Percentiles rank a stretch among this genome's conserved stretches.
Conservation (phyloP, 208 protist species). For the Leptomonas seymouri region DNA sequence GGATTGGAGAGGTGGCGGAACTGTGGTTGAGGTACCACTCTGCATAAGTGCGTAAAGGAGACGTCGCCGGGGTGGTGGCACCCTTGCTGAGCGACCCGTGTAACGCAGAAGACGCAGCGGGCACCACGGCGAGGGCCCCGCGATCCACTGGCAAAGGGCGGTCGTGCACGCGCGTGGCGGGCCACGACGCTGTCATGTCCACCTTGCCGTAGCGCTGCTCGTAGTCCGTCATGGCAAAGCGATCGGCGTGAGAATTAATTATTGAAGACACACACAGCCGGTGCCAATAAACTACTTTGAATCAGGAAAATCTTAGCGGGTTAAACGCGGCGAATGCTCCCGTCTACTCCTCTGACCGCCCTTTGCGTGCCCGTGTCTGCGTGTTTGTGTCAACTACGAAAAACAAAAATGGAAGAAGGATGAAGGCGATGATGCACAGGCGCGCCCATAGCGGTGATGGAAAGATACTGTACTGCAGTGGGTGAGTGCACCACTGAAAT, state of each 20-base stretch:
- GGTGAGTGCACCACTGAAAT: too few relatives aligned
- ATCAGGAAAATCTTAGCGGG: too few relatives aligned
- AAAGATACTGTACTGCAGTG: too few relatives aligned
- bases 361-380: too few relatives aligned
- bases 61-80: constrained; percentile 3
- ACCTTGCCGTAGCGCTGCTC: constrained; percentile 55
- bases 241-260: too few relatives aligned
- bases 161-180: constrained; percentile 17
- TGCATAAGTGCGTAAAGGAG: constrained; percentile 40
- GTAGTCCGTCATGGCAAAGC: constrained; percentile 30
- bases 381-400: too few relatives aligned
- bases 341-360: too few relatives aligned
- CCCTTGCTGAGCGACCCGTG: background rate
- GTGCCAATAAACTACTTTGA: too few relatives aligned
- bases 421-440: too few relatives aligned
- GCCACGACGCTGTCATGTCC: constrained; percentile 32
- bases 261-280: background rate
- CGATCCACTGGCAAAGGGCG: constrained; percentile 9
- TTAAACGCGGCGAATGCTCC: too few relatives aligned
- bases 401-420: too few relatives aligned
- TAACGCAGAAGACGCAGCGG: background rate
- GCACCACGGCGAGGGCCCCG: background rate
- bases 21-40: constrained; percentile 51
- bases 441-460: too few relatives aligned
- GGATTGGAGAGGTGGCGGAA: constrained; percentile 4